Evolutionary conservation across 306 rosid genomes (phyloP).

Genomic region (Pterocarpus santalinus): DNA sequence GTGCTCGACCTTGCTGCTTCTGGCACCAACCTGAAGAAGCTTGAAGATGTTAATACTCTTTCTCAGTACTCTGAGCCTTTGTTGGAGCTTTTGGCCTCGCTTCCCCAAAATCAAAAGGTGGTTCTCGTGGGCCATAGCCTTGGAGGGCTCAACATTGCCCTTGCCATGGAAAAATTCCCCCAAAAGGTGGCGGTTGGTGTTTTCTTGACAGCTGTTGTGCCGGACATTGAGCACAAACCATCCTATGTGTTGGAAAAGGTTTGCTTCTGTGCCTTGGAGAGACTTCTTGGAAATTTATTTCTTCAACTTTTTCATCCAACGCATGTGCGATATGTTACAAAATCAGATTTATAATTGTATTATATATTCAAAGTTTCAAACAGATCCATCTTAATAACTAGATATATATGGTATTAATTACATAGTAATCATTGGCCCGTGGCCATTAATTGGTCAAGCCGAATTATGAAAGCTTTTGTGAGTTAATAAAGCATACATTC

Average conservation of each 20-base stretch:
- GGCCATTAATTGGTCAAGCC: too few relatives aligned
- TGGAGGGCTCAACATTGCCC: conserved; percentile 71
- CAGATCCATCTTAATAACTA: too few relatives aligned
- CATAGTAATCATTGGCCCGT: too few relatives aligned
- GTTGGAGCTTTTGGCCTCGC: conserved; percentile 55
- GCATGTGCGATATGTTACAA: too few relatives aligned
- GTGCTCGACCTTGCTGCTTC: conserved; percentile 62
- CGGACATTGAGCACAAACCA: conserved; percentile 61
- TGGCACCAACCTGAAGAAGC: conserved; percentile 50
- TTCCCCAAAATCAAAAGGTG: conserved; percentile 59
- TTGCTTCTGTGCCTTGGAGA: neutral
- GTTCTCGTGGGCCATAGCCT: conserved; percentile 82
- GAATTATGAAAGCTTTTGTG: too few relatives aligned
- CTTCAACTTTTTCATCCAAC: too few relatives aligned
- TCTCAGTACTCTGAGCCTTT: conserved; percentile 59
- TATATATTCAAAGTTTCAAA: too few relatives aligned
- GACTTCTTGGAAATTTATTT: neutral
- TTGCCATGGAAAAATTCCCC: conserved; percentile 74
- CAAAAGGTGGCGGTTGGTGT: conserved; percentile 63
- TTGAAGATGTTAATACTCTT: conserved; percentile 54
- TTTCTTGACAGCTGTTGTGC: conserved; percentile 70
- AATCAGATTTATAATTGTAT: too few relatives aligned
- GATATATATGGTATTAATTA: too few relatives aligned
- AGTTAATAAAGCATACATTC: too few relatives aligned
- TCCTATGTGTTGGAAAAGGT: conserved; percentile 69